Base-by-base conservation (phyloP, 495 filamentous ascomycete genomes). In the Peziza echinospora region DNA sequence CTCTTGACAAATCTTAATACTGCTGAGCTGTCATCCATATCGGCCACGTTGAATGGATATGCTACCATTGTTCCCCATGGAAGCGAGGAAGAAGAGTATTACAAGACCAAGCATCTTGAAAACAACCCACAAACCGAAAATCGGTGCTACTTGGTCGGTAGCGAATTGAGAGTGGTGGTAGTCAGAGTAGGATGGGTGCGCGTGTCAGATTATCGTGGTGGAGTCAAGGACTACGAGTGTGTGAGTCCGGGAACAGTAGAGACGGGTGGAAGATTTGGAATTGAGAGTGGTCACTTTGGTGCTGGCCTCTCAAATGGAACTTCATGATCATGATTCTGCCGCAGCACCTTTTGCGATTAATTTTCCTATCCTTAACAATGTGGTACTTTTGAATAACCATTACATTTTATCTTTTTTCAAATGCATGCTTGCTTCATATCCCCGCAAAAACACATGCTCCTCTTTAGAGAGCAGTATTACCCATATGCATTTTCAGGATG, bases 1-100 rank as follows among this genome's bases (percentile, higher is more conserved):
- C 67, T 94, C 26, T 71, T 97, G 11, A 68, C 87, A 52, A 87
- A 87, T 64, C 67, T 96, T 45, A 97, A 97, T 62, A 84, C 82
- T 9, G 80, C 78, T 25, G 80, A 78, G 8, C 65, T 97, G 48
- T 81, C 75, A n/a, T 81, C 77, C 56, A 97, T 97, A 62, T 83
- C 77, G 52, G 85, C 83, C 3, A 94, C 89, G 2, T 85, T 97
- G 56, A 89, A 86, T 53, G 89, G 89, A 7, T 66, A 72, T 24
- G 87, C 89, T 2, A 63, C 70, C 23, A 65, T 97, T 28, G 67
- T 92, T 26, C 68, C 76, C 5, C 56, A 64, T 5, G 84, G 77
- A 2, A 80, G 74, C 1, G 80, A 82, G 34, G 80, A 91, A 56
- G 89, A 94, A 61, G 48, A 54, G 11, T 94, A 77, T 69, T 93